A percentile compares a stretch with the other conserved stretches of the same genome.
phyloP scores from a whole-genome alignment of 371 early-diverging fungal species.

The Mucor mucedo region DNA sequence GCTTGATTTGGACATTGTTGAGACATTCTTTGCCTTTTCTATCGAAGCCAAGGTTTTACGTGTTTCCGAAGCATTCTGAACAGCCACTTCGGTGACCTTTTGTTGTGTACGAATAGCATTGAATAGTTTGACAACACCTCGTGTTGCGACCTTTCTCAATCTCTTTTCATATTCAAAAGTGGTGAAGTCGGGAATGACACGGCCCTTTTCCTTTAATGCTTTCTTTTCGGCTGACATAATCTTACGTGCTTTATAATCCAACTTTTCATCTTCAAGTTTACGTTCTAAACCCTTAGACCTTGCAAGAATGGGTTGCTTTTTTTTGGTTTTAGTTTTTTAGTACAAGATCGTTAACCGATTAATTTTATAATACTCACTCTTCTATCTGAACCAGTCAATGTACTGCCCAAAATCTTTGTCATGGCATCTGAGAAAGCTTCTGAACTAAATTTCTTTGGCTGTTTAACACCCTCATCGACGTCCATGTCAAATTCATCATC shows the following conservation, averaged over 20 bases:
- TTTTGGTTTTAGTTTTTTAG: neutral
- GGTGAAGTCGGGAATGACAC: constrained; percentile 69
- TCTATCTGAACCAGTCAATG: constrained; percentile 54
- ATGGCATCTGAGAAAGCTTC: constrained; percentile 69
- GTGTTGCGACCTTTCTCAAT: constrained; percentile 81
- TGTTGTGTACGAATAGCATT: constrained; percentile 85
- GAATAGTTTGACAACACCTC: constrained; percentile 86
- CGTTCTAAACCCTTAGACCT: constrained; percentile 73
- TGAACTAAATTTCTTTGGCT: constrained; percentile 51
- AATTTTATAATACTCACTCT: constrained; percentile 28
- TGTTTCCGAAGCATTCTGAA: constrained; percentile 46
- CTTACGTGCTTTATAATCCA: constrained; percentile 78
- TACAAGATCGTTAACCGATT: neutral
- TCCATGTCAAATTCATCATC: constrained; percentile 24
- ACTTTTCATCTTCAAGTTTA: constrained; percentile 76
- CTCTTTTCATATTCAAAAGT: constrained; percentile 80
- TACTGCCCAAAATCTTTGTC: constrained; percentile 69
- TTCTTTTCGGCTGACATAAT: constrained; percentile 71
- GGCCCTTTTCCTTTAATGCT: constrained; percentile 60
- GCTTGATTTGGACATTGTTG: constrained; percentile 66
- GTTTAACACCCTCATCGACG: constrained; percentile 24
- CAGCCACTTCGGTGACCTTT: constrained; percentile 66
- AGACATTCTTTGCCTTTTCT: constrained; percentile 61
- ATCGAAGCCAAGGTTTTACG: constrained; percentile 52
- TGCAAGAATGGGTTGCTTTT: constrained; percentile 75